Percentiles rank a stretch among this genome's conserved stretches.
Conservation (phyloP, 2,329 filamentous ascomycete genomes). For the Claviceps sp. region DNA sequence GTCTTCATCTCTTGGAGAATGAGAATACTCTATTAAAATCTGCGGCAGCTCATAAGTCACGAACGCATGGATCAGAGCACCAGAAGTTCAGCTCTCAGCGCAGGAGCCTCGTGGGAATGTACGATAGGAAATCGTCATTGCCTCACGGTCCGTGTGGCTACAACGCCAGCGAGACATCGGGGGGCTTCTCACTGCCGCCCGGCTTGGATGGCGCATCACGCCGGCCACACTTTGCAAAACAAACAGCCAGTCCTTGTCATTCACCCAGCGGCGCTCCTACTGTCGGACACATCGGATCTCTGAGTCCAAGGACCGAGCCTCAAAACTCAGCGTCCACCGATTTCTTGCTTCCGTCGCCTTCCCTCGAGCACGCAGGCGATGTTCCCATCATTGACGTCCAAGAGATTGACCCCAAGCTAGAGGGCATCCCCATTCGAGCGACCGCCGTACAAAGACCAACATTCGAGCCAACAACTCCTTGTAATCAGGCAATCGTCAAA, state of each 20-base stretch:
- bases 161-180: constrained; percentile 9
- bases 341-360: constrained; percentile 19
- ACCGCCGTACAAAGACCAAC: constrained; percentile 38
- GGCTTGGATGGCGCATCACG: constrained; percentile 22
- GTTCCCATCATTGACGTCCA: constrained; percentile 42
- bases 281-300: constrained; percentile 23
- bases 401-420: constrained; percentile 43
- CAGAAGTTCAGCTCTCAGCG: constrained; percentile 15
- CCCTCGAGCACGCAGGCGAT: constrained; percentile 18
- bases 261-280: constrained; percentile 23
- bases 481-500: constrained; percentile 16
- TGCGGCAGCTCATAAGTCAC: constrained; percentile 16
- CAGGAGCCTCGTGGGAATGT: constrained; percentile 13
- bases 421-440: constrained; percentile 43
- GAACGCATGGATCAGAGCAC: constrained; percentile 17
- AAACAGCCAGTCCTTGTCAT: constrained; percentile 16
- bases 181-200: constrained; percentile 17
- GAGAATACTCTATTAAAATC: constrained; percentile 23
- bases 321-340: constrained; percentile 21
- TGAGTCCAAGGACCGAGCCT: constrained; percentile 32
- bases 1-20: constrained; percentile 21
- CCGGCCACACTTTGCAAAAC: constrained; percentile 19
- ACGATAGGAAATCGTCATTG: constrained; percentile 5
- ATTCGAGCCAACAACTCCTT: constrained; percentile 18
- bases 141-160: constrained; percentile 10